Base-by-base conservation (phyloP, 1,284 basidiomycete genomes). In the Malassezia furfur region DNA sequence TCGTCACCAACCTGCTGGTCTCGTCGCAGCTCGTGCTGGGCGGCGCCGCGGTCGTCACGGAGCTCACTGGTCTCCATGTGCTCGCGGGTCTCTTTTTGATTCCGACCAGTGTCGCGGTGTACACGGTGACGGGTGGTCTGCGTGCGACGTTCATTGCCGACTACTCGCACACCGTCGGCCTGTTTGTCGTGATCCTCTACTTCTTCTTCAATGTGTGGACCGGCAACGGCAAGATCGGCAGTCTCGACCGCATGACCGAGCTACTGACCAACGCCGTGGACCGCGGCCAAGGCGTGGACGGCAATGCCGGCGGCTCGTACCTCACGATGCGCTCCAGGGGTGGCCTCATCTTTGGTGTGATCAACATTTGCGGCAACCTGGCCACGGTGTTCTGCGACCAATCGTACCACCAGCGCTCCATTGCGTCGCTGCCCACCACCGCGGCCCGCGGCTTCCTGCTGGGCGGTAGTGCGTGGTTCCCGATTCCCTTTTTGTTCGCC, bases 361-460 rank as follows among this genome's bases (percentile, higher is more conserved):
- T 91, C 76, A 91, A 90, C 74, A 82, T 80, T n/a, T 56, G 54
- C 50, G 65, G 70, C 10, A 69, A 72, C 41, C 52, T 74, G 0
- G 67, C 59, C 0, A 65, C 64, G 8, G 87, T 88, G 5, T 87
- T 86, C 74, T 81, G 83, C 66, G 85, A 87, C 59, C 79, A 80
- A 67, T 72, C 72, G 39, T 77, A 76, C 56, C 70, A 72, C 84
- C 88, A 91, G 74, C 82, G 88, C 32, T 88, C 88, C 2, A 90
- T 93, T 66, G 89, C 90, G 0, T 85, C 83, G 55, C 79, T 84
- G 28, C 89, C 88, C 0, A 82, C 82, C 1, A 85, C 81, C n/a
- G 86, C 85, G 25, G 87, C 90, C 46, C 87, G 87, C 73, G 90
- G 87, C 0, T 94, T 90, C 77, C 77, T 93, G 9, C 79, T 88